A percentile compares a stretch with the other conserved stretches of the same genome.
Conservation (phyloP, 2,329 filamentous ascomycete genomes). For the Monilinia vaccinii-corymbosi region DNA sequence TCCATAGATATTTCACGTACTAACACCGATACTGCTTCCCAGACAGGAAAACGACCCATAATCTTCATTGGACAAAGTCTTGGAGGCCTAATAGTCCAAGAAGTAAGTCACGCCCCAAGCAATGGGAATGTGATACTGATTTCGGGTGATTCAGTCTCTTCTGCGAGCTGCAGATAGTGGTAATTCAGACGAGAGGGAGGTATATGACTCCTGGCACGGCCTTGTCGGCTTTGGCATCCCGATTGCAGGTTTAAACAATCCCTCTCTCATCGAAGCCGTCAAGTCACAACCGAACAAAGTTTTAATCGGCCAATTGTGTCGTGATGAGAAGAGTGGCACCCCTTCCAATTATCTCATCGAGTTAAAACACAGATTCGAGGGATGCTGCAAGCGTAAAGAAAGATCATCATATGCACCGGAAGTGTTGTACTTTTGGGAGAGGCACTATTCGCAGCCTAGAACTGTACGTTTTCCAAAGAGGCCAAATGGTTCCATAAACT, state of each 20-base stretch:
- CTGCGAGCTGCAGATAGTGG: neutral
- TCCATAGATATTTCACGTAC: too few species aligned
- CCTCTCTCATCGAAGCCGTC: neutral
- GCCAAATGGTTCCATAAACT: neutral
- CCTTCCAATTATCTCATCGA: neutral
- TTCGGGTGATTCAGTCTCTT: neutral
- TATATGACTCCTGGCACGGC: conserved; percentile 1
- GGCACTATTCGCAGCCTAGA: neutral
- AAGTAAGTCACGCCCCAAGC: neutral
- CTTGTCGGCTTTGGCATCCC: conserved; percentile 9
- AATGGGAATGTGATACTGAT: neutral
- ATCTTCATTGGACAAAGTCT: conserved; percentile 10
- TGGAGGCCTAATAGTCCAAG: conserved; percentile 3
- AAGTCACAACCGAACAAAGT: conserved; percentile 8
- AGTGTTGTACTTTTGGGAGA: conserved; percentile 8
- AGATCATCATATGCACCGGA: neutral
- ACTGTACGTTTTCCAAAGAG: neutral
- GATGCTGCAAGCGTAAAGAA: neutral
- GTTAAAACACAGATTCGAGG: conserved; percentile 1
- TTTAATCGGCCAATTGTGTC: neutral
- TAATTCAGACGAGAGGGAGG: neutral
- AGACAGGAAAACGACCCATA: conserved; percentile 4
- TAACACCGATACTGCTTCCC: neutral
- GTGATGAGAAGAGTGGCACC: neutral
- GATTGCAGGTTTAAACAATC: neutral